Percentiles rank a stretch among this genome's conserved stretches.
Evolutionary conservation across 169 alveolate species (phyloP).

Genomic region (Plasmodium yoelii): DNA sequence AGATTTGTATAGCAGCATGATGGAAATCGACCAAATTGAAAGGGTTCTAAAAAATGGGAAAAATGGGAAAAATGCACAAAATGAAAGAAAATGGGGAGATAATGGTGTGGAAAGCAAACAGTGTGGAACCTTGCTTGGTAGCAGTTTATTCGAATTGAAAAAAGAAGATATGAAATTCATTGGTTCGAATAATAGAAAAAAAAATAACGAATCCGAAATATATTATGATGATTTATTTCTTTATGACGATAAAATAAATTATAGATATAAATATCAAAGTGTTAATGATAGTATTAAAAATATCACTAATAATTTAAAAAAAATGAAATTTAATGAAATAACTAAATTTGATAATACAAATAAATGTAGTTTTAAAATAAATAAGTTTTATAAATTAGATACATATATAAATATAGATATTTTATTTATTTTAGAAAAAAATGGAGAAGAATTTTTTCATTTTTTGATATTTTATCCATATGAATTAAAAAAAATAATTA

Average conservation of each 20-base stretch:
- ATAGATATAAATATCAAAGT: conserved; percentile 39
- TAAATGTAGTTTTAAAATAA: conserved; percentile 4
- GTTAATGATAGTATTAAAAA: conserved; percentile 4
- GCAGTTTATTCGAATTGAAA: conserved; percentile 17
- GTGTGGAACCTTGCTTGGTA: background rate
- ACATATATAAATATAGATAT: conserved; percentile 31
- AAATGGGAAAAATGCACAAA: too few species aligned
- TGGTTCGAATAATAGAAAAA: background rate
- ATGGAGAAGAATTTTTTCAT: conserved; percentile 14
- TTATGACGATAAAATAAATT: conserved; percentile 10
- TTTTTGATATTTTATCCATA: conserved; percentile 52
- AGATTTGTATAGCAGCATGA: conserved; percentile 15
- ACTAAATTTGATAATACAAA: background rate
- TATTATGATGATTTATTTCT: background rate
- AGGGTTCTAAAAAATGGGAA: too few species aligned
- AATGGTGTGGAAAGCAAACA: background rate
- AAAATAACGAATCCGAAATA: background rate
- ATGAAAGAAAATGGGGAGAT: background rate
- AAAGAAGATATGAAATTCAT: conserved; percentile 34
- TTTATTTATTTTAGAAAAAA: conserved; percentile 26
- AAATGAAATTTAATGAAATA: background rate
- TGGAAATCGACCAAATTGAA: conserved; percentile 10
- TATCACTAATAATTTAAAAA: conserved; percentile 3
- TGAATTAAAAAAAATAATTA: conserved; percentile 41
- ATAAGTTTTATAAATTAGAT: conserved; percentile 42